phyloP scores from a whole-genome alignment of 2,329 filamentous ascomycete species.

The Xenoacremonium recifei region DNA sequence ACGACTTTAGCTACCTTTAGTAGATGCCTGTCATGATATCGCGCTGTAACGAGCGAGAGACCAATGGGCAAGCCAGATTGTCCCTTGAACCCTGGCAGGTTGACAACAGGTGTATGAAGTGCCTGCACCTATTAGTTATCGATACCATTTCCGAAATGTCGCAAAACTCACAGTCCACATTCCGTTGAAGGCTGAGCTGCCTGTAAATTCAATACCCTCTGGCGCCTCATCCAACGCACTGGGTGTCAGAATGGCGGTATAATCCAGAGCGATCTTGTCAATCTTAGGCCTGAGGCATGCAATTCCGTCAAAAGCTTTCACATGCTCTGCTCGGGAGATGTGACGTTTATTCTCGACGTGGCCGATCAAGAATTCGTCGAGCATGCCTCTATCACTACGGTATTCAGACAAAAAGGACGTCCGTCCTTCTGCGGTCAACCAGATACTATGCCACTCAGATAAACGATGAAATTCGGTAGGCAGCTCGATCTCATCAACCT shows the following conservation, averaged over 20 bases:
- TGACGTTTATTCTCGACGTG: constrained; percentile 49
- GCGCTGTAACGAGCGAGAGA: constrained; percentile 48
- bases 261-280: constrained; percentile 49
- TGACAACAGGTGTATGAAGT: constrained; percentile 62
- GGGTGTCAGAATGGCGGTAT: constrained; percentile 55
- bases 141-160: not conserved
- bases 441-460: constrained; percentile 47
- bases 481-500: constrained; percentile 53
- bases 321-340: constrained; percentile 44
- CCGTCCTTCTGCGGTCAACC: constrained; percentile 52
- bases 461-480: constrained; percentile 46
- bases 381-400: constrained; percentile 41
- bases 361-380: constrained; percentile 42
- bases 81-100: constrained; percentile 62
- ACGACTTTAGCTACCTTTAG: constrained; percentile 40
- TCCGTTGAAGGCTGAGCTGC: constrained; percentile 48
- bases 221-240: constrained; percentile 60
- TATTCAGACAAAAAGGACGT: constrained; percentile 54
- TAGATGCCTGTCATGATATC: constrained; percentile 46
- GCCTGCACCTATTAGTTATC: constrained; percentile 25
- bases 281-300: constrained; percentile 51
- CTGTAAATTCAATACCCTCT: constrained; percentile 49
- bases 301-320: constrained; percentile 51
- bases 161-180: constrained; percentile 47
- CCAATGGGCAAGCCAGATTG: constrained; percentile 56